phyloP scores from a whole-genome alignment of 352 stramenopile species.

The Globisporangium nagaii region DNA sequence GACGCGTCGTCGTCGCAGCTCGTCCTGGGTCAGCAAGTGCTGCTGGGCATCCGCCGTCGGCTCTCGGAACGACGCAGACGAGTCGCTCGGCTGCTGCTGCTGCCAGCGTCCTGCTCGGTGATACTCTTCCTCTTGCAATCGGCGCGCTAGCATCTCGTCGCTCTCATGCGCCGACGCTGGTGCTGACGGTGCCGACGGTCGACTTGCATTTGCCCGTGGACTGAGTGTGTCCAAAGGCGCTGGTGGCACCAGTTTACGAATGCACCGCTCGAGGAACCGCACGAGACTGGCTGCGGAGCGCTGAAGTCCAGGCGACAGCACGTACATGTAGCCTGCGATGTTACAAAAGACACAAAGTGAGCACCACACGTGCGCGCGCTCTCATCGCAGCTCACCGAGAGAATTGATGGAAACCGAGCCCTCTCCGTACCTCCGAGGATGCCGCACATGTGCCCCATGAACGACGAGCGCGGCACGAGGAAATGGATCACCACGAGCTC shows the following conservation, averaged over 20 bases:
- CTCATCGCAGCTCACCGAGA: no score
- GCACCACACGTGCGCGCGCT: no score
- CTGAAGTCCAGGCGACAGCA: conserved; percentile 6
- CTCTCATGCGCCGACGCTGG: neutral
- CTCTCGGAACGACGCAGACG: neutral
- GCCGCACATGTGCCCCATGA: conserved; percentile 83
- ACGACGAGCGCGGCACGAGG: conserved; percentile 73
- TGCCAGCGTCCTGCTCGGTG: neutral
- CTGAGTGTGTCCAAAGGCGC: neutral
- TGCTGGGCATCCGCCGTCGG: neutral
- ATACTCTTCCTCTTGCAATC: conserved; percentile 24
- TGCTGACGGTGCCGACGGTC: neutral
- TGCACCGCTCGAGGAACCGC: neutral
- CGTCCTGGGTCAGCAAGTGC: conserved; percentile 17
- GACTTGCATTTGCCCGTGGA: neutral
- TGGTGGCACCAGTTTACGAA: neutral
- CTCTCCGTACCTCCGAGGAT: conserved; percentile 62
- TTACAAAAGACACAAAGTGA: neutral
- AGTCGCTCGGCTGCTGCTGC: neutral
- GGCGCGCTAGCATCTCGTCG: conserved; percentile 18
- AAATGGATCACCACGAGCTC: conserved; percentile 84
- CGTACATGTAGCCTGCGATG: conserved; percentile 13
- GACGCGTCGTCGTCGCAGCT: conserved; percentile 24
- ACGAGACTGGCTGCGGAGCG: neutral
- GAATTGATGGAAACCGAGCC: no score